A percentile compares a stretch with the other conserved stretches of the same genome.
These are phyloP conservation scores for Heliamphora pulchella DNA, from an alignment of 179 eudicot genomes.

Conservation along the genomic window DNA sequence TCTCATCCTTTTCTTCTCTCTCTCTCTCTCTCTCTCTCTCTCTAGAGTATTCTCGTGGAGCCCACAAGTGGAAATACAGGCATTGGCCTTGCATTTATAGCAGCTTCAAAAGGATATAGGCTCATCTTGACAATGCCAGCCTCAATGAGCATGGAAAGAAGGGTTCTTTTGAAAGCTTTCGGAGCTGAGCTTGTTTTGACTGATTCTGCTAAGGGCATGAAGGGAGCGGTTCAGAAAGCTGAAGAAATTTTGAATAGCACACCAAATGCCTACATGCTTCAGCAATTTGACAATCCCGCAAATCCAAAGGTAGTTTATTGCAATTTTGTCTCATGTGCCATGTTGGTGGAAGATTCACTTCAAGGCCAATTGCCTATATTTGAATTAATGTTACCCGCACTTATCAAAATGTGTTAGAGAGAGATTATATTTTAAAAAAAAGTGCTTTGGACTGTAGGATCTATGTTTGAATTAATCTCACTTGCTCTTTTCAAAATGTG, in stretches of 20 bases:
- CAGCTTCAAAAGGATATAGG: constrained; percentile 91
- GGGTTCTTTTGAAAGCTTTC: constrained; percentile 88
- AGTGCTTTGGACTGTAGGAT: too few species aligned
- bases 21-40: not conserved
- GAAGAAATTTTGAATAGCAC: constrained; percentile 72
- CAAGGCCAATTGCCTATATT: not conserved
- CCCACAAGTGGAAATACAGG: constrained; percentile 99
- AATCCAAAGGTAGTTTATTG: constrained; percentile 67
- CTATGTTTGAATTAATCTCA: too few species aligned
- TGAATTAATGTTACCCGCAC: not conserved
- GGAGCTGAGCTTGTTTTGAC: constrained; percentile 94
- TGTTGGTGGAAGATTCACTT: not conserved
- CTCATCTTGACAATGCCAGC: constrained; percentile 88
- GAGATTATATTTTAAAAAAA: too few species aligned
- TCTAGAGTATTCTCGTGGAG: constrained; percentile 81
- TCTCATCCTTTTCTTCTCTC: not conserved
- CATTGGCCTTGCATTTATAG: constrained; percentile 91
- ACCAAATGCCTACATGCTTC: constrained; percentile 85
- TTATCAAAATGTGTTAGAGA: too few species aligned
- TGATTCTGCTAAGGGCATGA: constrained; percentile 86
- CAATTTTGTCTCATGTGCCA: not conserved
- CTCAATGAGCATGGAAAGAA: constrained; percentile 92
- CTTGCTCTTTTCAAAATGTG: too few species aligned
- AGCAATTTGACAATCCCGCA: constrained; percentile 94
- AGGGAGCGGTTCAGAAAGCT: constrained; percentile 84